A percentile compares a stretch with the other conserved stretches of the same genome.
These are phyloP conservation scores for Camelina sativa DNA, from an alignment of 345 rosid genomes.

Conservation along the genomic window DNA sequence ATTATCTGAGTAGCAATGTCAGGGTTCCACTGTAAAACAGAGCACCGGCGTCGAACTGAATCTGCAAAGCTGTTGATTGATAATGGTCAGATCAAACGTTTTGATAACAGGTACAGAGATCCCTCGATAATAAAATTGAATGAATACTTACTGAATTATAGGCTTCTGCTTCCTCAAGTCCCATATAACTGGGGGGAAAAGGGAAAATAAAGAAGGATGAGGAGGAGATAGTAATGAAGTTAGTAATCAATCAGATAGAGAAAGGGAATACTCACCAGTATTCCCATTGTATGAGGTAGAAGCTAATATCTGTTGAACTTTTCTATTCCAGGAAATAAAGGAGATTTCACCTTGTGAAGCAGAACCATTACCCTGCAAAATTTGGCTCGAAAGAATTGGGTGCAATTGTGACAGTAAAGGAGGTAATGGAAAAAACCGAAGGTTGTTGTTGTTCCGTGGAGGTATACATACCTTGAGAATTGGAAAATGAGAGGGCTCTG, in stretches of 20 bases:
- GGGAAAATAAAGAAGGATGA: slow-evolving; percentile 11
- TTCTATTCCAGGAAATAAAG: slow-evolving; percentile 93
- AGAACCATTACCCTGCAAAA: slow-evolving; percentile 86
- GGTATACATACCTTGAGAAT: slow-evolving; percentile 75
- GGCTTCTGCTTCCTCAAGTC: slow-evolving; percentile 98
- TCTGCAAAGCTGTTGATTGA: slow-evolving; percentile 78
- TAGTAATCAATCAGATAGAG: slow-evolving; percentile 1
- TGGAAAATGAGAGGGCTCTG: slow-evolving; percentile 85
- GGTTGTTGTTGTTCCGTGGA: background rate
- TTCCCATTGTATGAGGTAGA: slow-evolving; percentile 94
- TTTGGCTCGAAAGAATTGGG: slow-evolving; percentile 4
- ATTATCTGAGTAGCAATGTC: slow-evolving; percentile 95
- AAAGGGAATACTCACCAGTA: slow-evolving; percentile 69
- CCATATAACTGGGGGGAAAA: slow-evolving; percentile 76
- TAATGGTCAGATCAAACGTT: slow-evolving; percentile 37
- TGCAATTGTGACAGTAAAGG: slow-evolving; percentile 1
- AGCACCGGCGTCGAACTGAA: slow-evolving; percentile 87
- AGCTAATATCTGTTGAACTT: slow-evolving; percentile 89
- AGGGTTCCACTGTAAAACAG: slow-evolving; percentile 99
- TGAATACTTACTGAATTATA: slow-evolving; percentile 71
- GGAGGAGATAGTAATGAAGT: background rate
- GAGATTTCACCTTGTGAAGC: slow-evolving; percentile 97
- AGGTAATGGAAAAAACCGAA: background rate
- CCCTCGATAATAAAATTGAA: slow-evolving; percentile 3
- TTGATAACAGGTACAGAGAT: slow-evolving; percentile 1